phyloP scores from a whole-genome alignment of 495 filamentous ascomycete species.

The Aspergillus kassunensis region DNA sequence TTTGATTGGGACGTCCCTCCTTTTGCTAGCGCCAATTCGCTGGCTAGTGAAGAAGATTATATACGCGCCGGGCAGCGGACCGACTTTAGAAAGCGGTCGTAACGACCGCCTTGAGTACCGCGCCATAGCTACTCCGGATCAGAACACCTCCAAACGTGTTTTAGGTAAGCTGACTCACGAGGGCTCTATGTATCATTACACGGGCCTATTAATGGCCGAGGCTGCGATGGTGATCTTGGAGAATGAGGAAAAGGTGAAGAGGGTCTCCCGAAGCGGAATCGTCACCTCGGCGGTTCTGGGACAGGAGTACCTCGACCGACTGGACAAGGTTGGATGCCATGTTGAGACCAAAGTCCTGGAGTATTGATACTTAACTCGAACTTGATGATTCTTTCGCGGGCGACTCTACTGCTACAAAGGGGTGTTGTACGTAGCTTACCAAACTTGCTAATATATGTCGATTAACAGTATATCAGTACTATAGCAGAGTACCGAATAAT shows the following conservation, averaged over 20 bases:
- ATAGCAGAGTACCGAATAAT: too few species aligned
- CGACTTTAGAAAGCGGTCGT: conserved; percentile 49
- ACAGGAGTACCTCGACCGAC: conserved; percentile 67
- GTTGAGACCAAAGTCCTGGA: conserved; percentile 50
- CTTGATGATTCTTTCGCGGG: too few species aligned
- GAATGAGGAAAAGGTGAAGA: conserved; percentile 53
- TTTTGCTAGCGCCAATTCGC: conserved; percentile 54
- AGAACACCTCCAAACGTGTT: conserved; percentile 44
- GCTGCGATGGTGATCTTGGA: conserved; percentile 68
- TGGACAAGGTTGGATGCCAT: conserved; percentile 59
- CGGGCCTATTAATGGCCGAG: conserved; percentile 62
- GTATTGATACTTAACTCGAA: conserved; percentile 18
- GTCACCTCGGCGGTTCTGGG: conserved; percentile 83
- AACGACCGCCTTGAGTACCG: conserved; percentile 62
- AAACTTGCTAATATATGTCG: too few species aligned
- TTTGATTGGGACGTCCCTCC: conserved; percentile 43
- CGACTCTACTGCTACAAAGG: too few species aligned
- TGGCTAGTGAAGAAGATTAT: conserved; percentile 51
- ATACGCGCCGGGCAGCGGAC: conserved; percentile 65
- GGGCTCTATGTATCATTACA: conserved; percentile 66
- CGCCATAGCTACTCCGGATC: conserved; percentile 61
- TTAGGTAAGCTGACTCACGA: conserved; percentile 55
- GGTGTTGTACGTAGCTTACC: too few species aligned
- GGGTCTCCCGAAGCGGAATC: conserved; percentile 62
- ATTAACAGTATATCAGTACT: too few species aligned